These are phyloP conservation scores for Vanderwaltozyma yarrowii DNA, from an alignment of 805 yeast genomes.

Conservation along the genomic window DNA sequence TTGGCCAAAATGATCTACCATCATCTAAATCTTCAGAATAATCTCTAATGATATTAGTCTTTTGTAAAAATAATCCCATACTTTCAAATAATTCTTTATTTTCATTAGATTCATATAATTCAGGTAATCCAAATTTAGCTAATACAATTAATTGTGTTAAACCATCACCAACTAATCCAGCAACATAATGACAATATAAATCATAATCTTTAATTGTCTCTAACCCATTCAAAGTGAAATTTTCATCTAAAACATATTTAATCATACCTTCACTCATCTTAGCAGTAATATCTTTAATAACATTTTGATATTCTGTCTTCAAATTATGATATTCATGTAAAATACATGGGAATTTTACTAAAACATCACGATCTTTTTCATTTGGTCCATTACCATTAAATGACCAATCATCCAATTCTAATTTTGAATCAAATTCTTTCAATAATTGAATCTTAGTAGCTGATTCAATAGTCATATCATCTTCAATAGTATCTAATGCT, in stretches of 20 bases:
- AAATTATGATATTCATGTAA: constrained; percentile 63
- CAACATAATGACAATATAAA: constrained; percentile 91
- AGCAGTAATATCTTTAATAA: constrained; percentile 65
- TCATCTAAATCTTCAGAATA: constrained; percentile 86
- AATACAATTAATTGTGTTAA: constrained; percentile 70
- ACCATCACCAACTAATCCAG: constrained; percentile 97
- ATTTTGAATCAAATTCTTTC: constrained; percentile 54
- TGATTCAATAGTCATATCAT: constrained; percentile 82
- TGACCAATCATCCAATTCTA: constrained; percentile 65
- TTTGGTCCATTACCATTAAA: constrained; percentile 64
- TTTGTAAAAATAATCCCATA: constrained; percentile 93
- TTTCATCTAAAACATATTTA: constrained; percentile 69
- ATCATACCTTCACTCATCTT: constrained; percentile 99
- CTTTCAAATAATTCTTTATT: constrained; percentile 51
- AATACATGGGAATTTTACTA: constrained; percentile 65
- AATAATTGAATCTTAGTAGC: constrained; percentile 64
- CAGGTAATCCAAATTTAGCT: constrained; percentile 56
- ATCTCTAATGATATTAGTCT: constrained; percentile 93
- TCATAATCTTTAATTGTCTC: constrained; percentile 73
- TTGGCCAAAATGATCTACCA: constrained; percentile 92
- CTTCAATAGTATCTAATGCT: constrained; percentile 93
- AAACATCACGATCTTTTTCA: constrained; percentile 74
- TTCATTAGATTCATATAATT: constrained; percentile 37
- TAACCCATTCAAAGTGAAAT: constrained; percentile 74
- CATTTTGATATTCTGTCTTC: constrained; percentile 66